Base-by-base conservation (phyloP, 495 filamentous ascomycete genomes). In the Aspergillus nanangensis region DNA sequence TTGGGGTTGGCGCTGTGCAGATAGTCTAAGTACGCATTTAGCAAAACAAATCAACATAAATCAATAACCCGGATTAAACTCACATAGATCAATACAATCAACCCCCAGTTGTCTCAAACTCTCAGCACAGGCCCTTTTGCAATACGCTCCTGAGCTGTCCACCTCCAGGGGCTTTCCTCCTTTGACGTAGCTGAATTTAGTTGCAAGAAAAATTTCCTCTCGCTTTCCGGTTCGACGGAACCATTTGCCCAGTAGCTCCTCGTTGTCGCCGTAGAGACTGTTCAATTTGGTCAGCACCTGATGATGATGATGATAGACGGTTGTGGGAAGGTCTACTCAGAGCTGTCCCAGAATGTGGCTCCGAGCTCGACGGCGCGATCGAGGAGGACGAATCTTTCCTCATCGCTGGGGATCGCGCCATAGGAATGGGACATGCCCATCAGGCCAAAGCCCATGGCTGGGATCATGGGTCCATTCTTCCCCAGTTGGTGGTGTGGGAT, bases 361-460 rank as follows among this genome's bases (percentile, higher is more conserved):
- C 52, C 47, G 0, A 37, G 11, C 1, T 22, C 44, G 17, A 47
- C 17, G 5, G 48, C 48, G 18, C 44, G 27, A 21, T 41, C 39
- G 1, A 51, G 44, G 8, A 55, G 10, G 9, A 43, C 29, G 17
- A 55, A 32, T 5, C 60, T 59, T 4, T 66, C 62, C 8, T 66
- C 60, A 31, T 70, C 66, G 4, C 56, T 43, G 35, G 53, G 61
- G 1, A 65, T 53, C 7, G 55, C 39, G 4, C 79, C 76, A 21
- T 83, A 81, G 32, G 58, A 63, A 29, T 29, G 11, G 15, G 71
- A 66, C 31, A 80, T 52, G 33, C 77, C 78, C 74, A 79, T 77
- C 17, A 75, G 52, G 5, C 80, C 80, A 20, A 29, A 69, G 25
- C 80, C 80, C 0, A 81, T 36, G 11, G 71, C 56, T 2, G 80